These are phyloP conservation scores for Nannochloropsis gaditana DNA, from an alignment of 108 stramenopile genomes.

Conservation along the genomic window DNA sequence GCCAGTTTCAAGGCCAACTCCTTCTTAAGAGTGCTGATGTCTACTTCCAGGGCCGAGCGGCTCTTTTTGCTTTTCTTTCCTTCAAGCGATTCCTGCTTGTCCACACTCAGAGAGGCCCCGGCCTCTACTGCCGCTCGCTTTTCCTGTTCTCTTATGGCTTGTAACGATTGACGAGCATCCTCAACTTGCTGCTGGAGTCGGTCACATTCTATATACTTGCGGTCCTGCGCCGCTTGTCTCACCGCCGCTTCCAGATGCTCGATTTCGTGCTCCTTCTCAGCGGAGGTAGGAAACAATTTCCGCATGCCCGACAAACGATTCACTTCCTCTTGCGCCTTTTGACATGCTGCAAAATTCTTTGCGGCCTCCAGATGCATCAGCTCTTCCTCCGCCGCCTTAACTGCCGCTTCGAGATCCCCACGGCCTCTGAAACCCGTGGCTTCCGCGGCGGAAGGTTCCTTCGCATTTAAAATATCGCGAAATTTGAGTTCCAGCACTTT, in stretches of 20 bases:
- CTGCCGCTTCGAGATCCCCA: conserved; percentile 29
- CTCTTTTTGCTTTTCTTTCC: background rate
- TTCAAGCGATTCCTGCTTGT: background rate
- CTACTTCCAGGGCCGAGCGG: background rate
- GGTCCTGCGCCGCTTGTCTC: conserved; percentile 18
- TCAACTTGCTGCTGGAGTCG: conserved; percentile 25
- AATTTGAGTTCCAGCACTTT: background rate
- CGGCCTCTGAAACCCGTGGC: background rate
- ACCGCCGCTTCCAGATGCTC: conserved; percentile 20
- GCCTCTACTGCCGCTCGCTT: conserved; percentile 18
- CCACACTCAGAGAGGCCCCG: conserved; percentile 21
- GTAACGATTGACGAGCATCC: conserved; percentile 11
- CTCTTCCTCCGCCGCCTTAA: conserved; percentile 34
- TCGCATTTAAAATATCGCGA: background rate
- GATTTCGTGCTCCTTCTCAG: conserved; percentile 25
- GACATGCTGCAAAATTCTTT: conserved; percentile 31
- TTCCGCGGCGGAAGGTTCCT: conserved; percentile 20
- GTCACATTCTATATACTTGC: background rate
- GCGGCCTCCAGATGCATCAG: conserved; percentile 36
- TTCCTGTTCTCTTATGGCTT: conserved; percentile 26
- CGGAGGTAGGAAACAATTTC: conserved; percentile 30
- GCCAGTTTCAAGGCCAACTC: conserved; percentile 31
- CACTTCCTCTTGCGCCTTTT: conserved; percentile 18
- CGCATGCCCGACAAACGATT: conserved; percentile 18
- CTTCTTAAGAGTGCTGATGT: background rate